Evolutionary conservation across 2,329 filamentous ascomycete genomes (phyloP), one percentile per base, ranked within the genome.

Genomic region (Ophiostoma himal-ulmi): DNA sequence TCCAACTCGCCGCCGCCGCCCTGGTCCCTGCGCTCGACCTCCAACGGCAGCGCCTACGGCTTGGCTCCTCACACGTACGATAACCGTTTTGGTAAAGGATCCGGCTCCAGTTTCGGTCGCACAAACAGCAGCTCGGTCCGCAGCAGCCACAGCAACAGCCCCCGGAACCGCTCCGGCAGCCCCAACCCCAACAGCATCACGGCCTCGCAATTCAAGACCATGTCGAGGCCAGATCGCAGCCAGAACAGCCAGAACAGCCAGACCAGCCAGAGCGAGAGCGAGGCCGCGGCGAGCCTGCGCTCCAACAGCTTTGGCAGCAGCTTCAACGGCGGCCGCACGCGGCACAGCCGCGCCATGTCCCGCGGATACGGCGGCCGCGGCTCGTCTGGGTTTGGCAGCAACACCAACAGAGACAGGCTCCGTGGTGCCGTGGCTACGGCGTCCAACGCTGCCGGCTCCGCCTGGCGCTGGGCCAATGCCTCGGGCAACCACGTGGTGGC

Each of bases 1-100:
- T 70, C 69, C 30, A 64, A 54, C 39, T 65, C 71, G 62, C 69
- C 69, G 52, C 57, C 64, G 52, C 67, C 69, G 20, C 54, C 60
- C 7, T 70, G 69, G 69, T 57, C 69, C 13, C 69, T 70, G 22
- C 69, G 69, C 11, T 5, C 62, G 13, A 65, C 62, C 34, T 65
- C 62, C 62, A 65, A 65, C 36, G 62, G 62, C 22, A 41, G n/a
- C 17, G 62, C 36, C 62, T 54, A 22, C n/a, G 52, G 52, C 26
- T 62, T 26, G 3, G n/a, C 65, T 5, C 36, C 41, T 7, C 26
- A 67, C 64, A 52, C 7, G 44, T 41, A 68, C 41, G 41, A 54
- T 26, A 44, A 34, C 57, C 44, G 44, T 20, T 48, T 48, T 7
- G 7, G n/a, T 20, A 48, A 48, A 48, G 5, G 30, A 30, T 30